Conservation (phyloP, 371 early-diverging fungal species). For the Apophysomyces ossiformis region DNA sequence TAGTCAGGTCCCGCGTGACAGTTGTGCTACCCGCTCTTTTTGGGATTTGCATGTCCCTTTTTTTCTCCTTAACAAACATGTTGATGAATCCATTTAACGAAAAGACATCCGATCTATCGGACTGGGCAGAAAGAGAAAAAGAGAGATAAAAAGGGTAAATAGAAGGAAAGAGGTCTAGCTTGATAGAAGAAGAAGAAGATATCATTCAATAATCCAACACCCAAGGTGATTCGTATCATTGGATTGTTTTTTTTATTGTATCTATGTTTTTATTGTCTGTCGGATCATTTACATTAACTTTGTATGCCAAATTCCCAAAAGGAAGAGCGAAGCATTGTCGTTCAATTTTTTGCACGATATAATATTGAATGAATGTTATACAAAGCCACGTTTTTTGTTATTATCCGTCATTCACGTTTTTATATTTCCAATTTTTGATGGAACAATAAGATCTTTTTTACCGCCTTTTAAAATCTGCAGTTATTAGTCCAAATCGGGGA, state of each 20-base stretch:
- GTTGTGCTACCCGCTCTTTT: background rate
- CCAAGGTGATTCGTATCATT: background rate
- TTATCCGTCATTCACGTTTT: background rate
- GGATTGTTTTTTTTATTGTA: background rate
- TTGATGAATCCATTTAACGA: too few relatives aligned
- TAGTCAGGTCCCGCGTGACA: background rate
- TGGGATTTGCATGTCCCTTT: background rate
- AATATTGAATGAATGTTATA: slow-evolving; percentile 1
- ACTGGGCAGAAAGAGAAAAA: too few relatives aligned
- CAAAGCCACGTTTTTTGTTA: slow-evolving; percentile 10
- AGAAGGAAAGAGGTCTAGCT: too few relatives aligned
- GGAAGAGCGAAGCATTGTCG: background rate
- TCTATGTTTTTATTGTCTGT: too few relatives aligned
- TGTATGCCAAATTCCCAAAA: background rate
- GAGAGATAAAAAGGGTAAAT: too few relatives aligned
- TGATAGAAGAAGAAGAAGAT: too few relatives aligned
- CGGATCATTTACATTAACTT: too few relatives aligned
- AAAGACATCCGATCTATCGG: too few relatives aligned
- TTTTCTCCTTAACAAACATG: background rate
- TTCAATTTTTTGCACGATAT: background rate
- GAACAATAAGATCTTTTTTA: slow-evolving; percentile 7
- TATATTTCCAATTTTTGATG: slow-evolving; percentile 1
- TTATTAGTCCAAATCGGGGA: slow-evolving; percentile 7
- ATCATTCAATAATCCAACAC: too few relatives aligned
- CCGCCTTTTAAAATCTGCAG: background rate